Conservation (phyloP, 2,329 filamentous ascomycete genomes). For the Curvularia verruculosa region DNA sequence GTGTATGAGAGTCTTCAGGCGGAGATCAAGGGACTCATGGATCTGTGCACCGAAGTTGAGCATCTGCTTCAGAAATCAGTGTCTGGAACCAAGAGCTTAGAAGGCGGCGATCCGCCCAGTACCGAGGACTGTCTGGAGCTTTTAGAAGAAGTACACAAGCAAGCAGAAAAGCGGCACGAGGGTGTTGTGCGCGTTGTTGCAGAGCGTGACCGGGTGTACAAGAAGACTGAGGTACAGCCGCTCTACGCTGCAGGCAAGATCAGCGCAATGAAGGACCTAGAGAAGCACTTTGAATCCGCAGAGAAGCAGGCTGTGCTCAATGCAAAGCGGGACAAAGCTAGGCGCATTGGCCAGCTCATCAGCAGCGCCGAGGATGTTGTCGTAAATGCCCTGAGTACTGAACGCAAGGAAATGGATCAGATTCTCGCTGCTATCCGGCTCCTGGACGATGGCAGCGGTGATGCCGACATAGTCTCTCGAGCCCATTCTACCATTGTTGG, state of each 20-base stretch:
- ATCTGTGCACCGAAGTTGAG: constrained; percentile 51
- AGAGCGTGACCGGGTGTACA: constrained; percentile 61
- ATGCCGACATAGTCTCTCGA: constrained; percentile 29
- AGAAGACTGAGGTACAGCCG: constrained; percentile 60
- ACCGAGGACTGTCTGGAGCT: constrained; percentile 43
- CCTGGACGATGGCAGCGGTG: constrained; percentile 42
- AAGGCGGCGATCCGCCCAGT: constrained; percentile 22
- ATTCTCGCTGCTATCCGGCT: constrained; percentile 53
- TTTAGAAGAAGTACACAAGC: constrained; percentile 51
- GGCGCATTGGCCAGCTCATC: constrained; percentile 58
- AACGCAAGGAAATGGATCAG: constrained; percentile 58
- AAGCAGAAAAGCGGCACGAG: constrained; percentile 58
- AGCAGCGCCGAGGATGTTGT: constrained; percentile 59
- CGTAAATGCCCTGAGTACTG: constrained; percentile 57
- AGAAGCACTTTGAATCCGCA: constrained; percentile 54
- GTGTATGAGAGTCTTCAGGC: constrained; percentile 57
- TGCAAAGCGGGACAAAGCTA: constrained; percentile 57
- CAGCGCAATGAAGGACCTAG: constrained; percentile 56
- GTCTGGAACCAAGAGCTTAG: constrained; percentile 29
- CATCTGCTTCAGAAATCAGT: constrained; percentile 33
- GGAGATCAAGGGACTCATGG: constrained; percentile 58
- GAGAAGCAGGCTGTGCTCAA: constrained; percentile 59
- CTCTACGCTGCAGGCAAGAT: constrained; percentile 60
- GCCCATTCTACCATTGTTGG: constrained; percentile 38
- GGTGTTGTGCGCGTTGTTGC: constrained; percentile 57